These are phyloP conservation scores for Solanum rostratum DNA, from an alignment of 257 asterid genomes.

Conservation along the genomic window DNA sequence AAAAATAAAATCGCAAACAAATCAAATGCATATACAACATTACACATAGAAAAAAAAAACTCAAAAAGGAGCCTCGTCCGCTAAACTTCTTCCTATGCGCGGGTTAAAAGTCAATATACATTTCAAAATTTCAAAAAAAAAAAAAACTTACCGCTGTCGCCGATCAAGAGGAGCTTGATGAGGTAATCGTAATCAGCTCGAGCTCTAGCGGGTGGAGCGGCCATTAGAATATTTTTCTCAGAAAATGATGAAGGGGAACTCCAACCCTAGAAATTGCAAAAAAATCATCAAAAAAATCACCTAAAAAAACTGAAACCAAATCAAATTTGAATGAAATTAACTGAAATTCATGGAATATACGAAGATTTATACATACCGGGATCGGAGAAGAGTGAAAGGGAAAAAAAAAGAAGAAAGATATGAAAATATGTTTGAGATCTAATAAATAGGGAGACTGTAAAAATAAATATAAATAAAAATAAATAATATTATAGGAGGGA, in stretches of 20 bases:
- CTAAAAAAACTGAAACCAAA: neutral
- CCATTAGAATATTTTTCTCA: slow-evolving; percentile 36
- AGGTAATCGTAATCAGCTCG: slow-evolving; percentile 68
- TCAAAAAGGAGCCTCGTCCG: neutral
- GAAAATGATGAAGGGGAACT: neutral
- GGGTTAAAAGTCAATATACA: neutral
- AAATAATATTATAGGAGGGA: slow-evolving; percentile 14
- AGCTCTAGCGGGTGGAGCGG: slow-evolving; percentile 66
- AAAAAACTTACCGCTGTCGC: slow-evolving; percentile 53
- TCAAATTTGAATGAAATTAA: neutral
- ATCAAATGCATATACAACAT: neutral
- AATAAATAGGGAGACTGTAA: slow-evolving; percentile 29
- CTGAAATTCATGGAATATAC: neutral
- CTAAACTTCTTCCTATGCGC: neutral
- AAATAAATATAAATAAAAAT: neutral
- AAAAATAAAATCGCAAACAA: neutral
- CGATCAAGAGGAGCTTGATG: slow-evolving; percentile 63
- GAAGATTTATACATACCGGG: slow-evolving; percentile 33
- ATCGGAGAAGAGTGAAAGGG: slow-evolving; percentile 22
- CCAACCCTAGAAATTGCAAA: neutral
- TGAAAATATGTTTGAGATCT: slow-evolving; percentile 17
- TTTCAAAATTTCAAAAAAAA: neutral
- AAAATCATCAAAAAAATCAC: slow-evolving; percentile 19
- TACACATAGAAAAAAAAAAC: neutral
- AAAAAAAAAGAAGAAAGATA: neutral